Base-by-base conservation (phyloP, 139 green algal genomes). In the Trebouxia sp. region DNA sequence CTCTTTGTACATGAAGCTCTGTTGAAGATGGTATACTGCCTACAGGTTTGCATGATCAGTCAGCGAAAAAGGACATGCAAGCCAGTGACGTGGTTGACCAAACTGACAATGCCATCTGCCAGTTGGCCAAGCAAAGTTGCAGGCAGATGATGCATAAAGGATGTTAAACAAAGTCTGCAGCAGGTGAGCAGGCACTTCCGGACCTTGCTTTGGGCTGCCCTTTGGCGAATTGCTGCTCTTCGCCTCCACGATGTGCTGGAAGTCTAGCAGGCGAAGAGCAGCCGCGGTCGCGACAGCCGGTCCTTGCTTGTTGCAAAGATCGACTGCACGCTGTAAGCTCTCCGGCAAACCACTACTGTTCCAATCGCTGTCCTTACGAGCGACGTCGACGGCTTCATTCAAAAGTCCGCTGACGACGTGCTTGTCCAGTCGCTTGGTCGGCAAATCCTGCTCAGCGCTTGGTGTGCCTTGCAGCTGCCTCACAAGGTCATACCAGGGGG, bases 331-430 rank as follows among this genome's bases (percentile, higher is more conserved):
- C 39, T 53, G 42, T 53, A 77, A 39, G 41, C 41, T 77, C 35
- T 77, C 67, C 10, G 41, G 67, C 39, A 77, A 39, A 39, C 42
- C 67, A 26, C 41, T 77, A 39, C 67, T 77, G 67, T 77, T 77
- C 67, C 67, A 77, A 39, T 72, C 62, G 35, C 62, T 72, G 32
- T 72, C 62, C 62, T 45, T 42, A 35, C 62, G 20, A 30, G 62
- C 62, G 12, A 72, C 11, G 28, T 26, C 32, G 37, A 72, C 32
- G 10, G 62, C 62, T 72, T 72, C 37, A 12, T 32, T n/a, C 14
- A 72, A 35, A 12, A 72, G n/a, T 6, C 32, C 32, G 11, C 35
- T 72, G 20, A 72, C 62, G 6, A 45, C 28, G 28, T 17, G 6
- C 37, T 42, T 14, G 6, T 72, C 62, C 15, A 45, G 24, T 1